Percentiles rank a stretch among this genome's conserved stretches.
phyloP scores from a whole-genome alignment of 768 basidiomycete species.

The Boletus edulis region DNA sequence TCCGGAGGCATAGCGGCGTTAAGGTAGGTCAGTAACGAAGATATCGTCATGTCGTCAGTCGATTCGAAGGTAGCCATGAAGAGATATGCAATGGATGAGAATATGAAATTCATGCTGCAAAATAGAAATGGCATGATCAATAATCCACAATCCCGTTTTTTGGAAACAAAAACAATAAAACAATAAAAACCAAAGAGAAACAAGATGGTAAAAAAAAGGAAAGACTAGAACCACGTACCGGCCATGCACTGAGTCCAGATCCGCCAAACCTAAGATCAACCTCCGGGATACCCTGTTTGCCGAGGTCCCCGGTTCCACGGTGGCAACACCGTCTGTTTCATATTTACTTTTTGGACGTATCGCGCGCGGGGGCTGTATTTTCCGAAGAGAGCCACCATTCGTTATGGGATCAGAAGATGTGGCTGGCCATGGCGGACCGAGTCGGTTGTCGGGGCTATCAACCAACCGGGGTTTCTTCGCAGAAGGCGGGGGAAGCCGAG shows the following conservation, averaged over 20 bases:
- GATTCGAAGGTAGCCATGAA: conserved; percentile 66
- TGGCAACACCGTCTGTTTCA: conserved; percentile 21
- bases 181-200: not conserved
- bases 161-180: conserved; percentile 1
- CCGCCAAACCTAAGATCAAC: conserved; percentile 42
- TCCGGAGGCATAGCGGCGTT: conserved; percentile 75
- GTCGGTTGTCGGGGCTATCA: conserved; percentile 17
- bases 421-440: conserved; percentile 20
- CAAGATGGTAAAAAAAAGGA: not conserved
- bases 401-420: conserved; percentile 15
- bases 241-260: conserved; percentile 58
- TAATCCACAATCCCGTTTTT: conserved; percentile 2
- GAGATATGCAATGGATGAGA: conserved; percentile 58
- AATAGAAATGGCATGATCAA: conserved; percentile 7
- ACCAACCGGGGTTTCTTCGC: conserved; percentile 26
- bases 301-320: conserved; percentile 14
- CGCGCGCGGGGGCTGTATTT: conserved; percentile 22
- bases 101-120: conserved; percentile 56
- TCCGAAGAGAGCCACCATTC: conserved; percentile 13
- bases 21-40: conserved; percentile 64
- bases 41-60: conserved; percentile 68
- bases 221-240: conserved; percentile 43
- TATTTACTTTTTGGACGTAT: conserved; percentile 27
- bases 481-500: conserved; percentile 13
- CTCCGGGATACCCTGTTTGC: conserved; percentile 25